phyloP scores from a whole-genome alignment of 2,329 filamentous ascomycete genomes.

The Pezicula neosporulosa region DNA sequence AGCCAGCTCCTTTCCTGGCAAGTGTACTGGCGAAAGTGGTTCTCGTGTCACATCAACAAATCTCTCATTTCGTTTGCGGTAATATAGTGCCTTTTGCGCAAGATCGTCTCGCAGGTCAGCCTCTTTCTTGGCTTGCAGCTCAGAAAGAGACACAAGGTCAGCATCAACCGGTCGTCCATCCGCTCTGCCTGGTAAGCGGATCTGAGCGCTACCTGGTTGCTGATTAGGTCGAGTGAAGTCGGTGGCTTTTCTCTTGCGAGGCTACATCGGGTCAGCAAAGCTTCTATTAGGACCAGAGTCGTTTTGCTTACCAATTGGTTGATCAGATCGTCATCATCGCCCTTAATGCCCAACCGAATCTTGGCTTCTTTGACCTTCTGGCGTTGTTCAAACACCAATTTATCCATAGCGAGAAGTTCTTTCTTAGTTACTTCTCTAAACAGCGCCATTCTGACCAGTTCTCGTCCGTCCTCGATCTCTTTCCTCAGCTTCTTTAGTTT shows the following conservation, averaged over 20 bases:
- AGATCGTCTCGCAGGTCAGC: constrained; percentile 79
- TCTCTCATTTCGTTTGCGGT: constrained; percentile 86
- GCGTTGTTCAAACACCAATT: constrained; percentile 78
- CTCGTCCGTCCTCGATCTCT: constrained; percentile 85
- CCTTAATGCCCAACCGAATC: constrained; percentile 82
- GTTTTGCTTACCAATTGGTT: constrained; percentile 75
- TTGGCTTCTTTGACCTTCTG: constrained; percentile 83
- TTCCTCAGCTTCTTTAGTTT: constrained; percentile 88
- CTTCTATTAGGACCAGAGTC: constrained; percentile 31
- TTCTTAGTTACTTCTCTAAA: constrained; percentile 78
- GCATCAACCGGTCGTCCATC: constrained; percentile 72
- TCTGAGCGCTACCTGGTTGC: constrained; percentile 58
- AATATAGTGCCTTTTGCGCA: constrained; percentile 81
- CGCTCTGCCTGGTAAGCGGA: constrained; percentile 66
- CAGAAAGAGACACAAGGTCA: constrained; percentile 73
- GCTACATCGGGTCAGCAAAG: constrained; percentile 34
- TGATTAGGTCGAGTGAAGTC: constrained; percentile 53
- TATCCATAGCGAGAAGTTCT: constrained; percentile 72
- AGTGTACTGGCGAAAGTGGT: constrained; percentile 75
- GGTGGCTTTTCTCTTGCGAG: constrained; percentile 67
- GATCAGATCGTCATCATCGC: constrained; percentile 89
- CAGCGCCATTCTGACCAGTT: constrained; percentile 73
- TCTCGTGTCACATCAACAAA: constrained; percentile 85
- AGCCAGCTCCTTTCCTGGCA: constrained; percentile 55
- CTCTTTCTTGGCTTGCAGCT: constrained; percentile 77